Percentiles rank a stretch among this genome's conserved stretches.
Evolutionary conservation across 164 flowering plant genomes (phyloP).

Genomic region (Stephania cephalantha): DNA sequence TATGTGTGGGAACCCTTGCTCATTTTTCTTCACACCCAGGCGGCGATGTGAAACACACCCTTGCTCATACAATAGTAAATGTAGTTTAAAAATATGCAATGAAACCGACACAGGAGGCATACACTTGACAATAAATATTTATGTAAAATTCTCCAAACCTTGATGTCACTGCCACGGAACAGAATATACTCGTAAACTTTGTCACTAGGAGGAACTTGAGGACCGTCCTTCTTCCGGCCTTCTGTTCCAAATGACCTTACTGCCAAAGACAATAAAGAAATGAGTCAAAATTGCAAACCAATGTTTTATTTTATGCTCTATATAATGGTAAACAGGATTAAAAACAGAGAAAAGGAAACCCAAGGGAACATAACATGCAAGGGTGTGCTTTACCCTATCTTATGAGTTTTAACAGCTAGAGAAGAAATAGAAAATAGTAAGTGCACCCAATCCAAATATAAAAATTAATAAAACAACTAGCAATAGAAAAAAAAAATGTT

Average conservation of each 20-base stretch:
- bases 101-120: neutral
- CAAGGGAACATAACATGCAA: neutral
- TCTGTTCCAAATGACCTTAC: constrained; percentile 89
- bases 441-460: neutral
- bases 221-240: constrained; percentile 85
- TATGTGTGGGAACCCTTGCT: no score
- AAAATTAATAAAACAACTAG: neutral
- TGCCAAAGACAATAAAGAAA: constrained; percentile 23
- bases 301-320: neutral
- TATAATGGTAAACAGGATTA: neutral
- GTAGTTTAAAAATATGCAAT: neutral
- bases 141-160: constrained; percentile 33
- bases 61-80: no score
- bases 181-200: constrained; percentile 81
- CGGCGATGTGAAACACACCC: no score
- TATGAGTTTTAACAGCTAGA: neutral
- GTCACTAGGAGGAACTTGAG: constrained; percentile 74
- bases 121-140: neutral
- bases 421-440: neutral
- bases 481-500: no score
- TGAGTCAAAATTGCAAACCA: constrained; percentile 5
- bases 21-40: no score
- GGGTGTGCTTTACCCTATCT: neutral
- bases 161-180: constrained; percentile 88
- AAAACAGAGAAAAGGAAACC: neutral